Conservation (phyloP, 2,329 filamentous ascomycete genomes). For the Neurospora crassa region DNA sequence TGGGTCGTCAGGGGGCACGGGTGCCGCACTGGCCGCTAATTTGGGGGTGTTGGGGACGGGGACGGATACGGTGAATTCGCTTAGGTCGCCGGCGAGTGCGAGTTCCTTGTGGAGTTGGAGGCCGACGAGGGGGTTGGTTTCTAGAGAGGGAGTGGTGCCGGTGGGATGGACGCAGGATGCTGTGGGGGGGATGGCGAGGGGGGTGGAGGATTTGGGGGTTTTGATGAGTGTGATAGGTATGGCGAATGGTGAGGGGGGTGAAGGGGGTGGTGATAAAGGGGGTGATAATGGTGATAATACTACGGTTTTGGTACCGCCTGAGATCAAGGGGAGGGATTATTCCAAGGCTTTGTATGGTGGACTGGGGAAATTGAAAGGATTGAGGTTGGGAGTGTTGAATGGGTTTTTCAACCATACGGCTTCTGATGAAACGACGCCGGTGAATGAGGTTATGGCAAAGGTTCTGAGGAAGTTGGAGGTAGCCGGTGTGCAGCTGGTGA, state of each 20-base stretch:
- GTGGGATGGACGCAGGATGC: constrained; percentile 48
- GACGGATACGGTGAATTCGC: constrained; percentile 52
- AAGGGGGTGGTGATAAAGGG: too few species aligned
- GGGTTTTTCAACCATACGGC: constrained; percentile 48
- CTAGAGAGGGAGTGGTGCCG: constrained; percentile 41
- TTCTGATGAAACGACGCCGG: constrained; percentile 43
- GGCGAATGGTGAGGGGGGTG: constrained; percentile 13
- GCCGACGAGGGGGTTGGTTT: constrained; percentile 44
- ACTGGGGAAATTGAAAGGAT: constrained; percentile 16
- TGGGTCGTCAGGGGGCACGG: constrained; percentile 54
- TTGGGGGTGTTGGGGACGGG: constrained; percentile 50
- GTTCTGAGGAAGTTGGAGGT: constrained; percentile 34
- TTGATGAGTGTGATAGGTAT: constrained; percentile 37
- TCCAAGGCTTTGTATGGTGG: constrained; percentile 24
- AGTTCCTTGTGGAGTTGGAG: constrained; percentile 51
- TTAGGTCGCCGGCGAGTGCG: constrained; percentile 51
- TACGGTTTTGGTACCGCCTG: constrained; percentile 36
- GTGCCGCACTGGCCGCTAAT: constrained; percentile 44
- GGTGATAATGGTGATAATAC: constrained; percentile 41
- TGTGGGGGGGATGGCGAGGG: constrained; percentile 44
- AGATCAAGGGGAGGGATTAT: constrained; percentile 35
- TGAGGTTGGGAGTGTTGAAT: constrained; percentile 28
- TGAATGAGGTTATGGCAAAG: constrained; percentile 42
- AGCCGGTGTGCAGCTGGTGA: constrained; percentile 40
- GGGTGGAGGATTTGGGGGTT: constrained; percentile 38